phyloP scores from a whole-genome alignment of 2,329 filamentous ascomycete species.

The Hypoxylon sp. region DNA sequence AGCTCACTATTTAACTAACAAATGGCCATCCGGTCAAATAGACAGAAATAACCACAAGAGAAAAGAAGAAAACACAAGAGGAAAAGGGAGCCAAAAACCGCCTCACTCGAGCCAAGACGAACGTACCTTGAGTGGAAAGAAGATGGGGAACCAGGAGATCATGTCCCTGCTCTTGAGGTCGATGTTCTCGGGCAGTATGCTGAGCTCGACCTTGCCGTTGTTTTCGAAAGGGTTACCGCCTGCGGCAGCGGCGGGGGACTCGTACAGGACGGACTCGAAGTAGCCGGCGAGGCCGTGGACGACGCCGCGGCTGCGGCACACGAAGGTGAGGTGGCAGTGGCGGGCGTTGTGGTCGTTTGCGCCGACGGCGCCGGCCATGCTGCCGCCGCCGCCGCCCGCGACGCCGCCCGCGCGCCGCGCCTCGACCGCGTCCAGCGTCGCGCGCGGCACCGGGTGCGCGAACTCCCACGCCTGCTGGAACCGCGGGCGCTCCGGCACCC shows the following conservation, averaged over 20 bases:
- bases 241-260: conserved; percentile 49
- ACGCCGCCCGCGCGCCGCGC: conserved; percentile 69
- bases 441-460: conserved; percentile 72
- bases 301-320: conserved; percentile 78
- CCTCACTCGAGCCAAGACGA: not conserved
- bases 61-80: not conserved
- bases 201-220: conserved; percentile 82
- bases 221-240: too few relatives aligned
- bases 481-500: conserved; percentile 63
- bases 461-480: conserved; percentile 85
- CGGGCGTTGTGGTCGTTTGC: conserved; percentile 92
- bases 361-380: conserved; percentile 77
- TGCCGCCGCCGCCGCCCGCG: conserved; percentile 72
- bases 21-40: not conserved
- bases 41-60: not conserved
- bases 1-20: not conserved
- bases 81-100: not conserved
- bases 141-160: conserved; percentile 99
- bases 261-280: conserved; percentile 95
- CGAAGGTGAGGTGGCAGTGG: conserved; percentile 80
- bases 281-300: conserved; percentile 93
- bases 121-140: conserved; percentile 90
- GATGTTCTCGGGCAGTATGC: conserved; percentile 91
- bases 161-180: conserved; percentile 93
- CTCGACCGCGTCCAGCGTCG: conserved; percentile 63